Conservation (phyloP, 2,329 filamentous ascomycete species). For the Fusarium agapanthi region DNA sequence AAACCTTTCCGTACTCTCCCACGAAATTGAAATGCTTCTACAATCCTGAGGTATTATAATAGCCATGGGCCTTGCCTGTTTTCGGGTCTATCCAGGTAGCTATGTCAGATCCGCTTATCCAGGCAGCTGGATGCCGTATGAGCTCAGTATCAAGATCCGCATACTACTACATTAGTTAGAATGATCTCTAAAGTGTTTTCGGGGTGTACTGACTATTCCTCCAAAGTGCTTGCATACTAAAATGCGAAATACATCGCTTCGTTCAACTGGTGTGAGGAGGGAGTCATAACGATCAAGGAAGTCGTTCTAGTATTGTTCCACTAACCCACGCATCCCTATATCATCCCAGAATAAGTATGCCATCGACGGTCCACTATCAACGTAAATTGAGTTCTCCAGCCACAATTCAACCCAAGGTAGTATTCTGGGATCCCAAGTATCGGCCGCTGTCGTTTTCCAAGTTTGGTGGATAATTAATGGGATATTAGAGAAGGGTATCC, state of each 20-base stretch:
- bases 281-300: neutral
- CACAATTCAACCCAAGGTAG: neutral
- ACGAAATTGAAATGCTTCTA: neutral
- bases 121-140: neutral
- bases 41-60: neutral
- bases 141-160: neutral
- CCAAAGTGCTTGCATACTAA: neutral
- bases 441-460: neutral
- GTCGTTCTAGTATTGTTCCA: neutral
- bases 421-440: neutral
- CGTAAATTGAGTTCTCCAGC: neutral
- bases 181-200: fast-evolving
- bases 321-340: neutral
- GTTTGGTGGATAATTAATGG: neutral
- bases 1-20: neutral
- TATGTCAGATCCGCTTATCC: neutral
- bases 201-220: neutral
- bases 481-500: neutral
- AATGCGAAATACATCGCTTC: neutral
- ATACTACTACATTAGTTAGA: neutral
- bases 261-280: neutral
- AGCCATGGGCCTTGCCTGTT: neutral
- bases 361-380: neutral
- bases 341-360: constrained; percentile 4
- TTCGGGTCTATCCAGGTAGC: neutral